Evolutionary conservation across 1,139 yeast genomes (phyloP), one percentile per base, ranked within the genome.

Genomic region (Kurtzmaniella quercitrusa): DNA sequence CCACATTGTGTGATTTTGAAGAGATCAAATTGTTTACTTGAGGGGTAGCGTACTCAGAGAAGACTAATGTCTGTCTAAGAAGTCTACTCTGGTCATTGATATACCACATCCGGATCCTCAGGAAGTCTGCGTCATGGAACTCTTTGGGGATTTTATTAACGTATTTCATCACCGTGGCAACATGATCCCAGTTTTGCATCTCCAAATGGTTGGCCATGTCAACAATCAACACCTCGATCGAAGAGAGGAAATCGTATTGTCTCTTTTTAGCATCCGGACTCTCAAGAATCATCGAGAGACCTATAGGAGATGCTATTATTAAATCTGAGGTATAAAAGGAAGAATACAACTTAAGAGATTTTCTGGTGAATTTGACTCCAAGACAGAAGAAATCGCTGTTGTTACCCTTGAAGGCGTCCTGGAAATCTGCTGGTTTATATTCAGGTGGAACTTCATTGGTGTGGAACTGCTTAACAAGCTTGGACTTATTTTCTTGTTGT

Each of bases 181-280:
- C 76, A 65, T 93, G 96, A 37, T 86, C 87, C 93, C 97, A 86
- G 56, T 91, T 90, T 65, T 94, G 98, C 87, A 86, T 87, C 58
- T 87, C 88, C 49, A 91, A 73, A 37, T 91, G 89, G 58, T 90
- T 90, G 9, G 95, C 82, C 55, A 85, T 87, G 62, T 93, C 98
- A 34, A 90, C 67, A 24, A 91, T 68, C 39, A 84, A 65, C 7
- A 94, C 63, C 62, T 93, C 98, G 51, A 93, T 85, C 1, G 98
- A 90, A 29, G 95, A 85, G 45, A 94, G 66, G 57, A 89, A 93
- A 60, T 91, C 97, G 41, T 60, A 66, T 46, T 73, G 75, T 60
- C 81, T 58, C 65, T 81, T 80, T 56, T 70, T 70, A 55, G 78
- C 77, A 52, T 80, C 84, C 2, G 81, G 78, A 51, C 74, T 78